Evolutionary conservation across 2,329 filamentous ascomycete species (phyloP).

Genomic region (Exserohilum turcica): DNA sequence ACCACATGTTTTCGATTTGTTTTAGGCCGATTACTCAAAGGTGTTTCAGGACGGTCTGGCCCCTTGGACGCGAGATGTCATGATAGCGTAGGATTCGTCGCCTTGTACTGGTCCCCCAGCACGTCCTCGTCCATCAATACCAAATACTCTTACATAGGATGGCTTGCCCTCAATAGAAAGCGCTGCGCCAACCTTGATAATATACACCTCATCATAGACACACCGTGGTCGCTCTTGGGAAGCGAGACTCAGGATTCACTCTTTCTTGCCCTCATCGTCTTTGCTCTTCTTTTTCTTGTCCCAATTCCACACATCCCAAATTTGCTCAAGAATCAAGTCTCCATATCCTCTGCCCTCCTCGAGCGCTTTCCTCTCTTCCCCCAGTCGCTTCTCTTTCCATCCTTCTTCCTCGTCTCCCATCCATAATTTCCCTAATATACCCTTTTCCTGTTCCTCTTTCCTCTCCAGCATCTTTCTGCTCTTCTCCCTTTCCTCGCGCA

Average conservation of each 20-base stretch:
- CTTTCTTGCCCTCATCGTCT: constrained; percentile 26
- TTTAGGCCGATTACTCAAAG: background rate
- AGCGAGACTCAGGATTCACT: constrained; percentile 9
- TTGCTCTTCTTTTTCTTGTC: constrained; percentile 43
- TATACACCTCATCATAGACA: constrained; percentile 7
- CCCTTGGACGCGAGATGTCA: background rate
- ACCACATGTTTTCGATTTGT: background rate
- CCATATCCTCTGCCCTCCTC: constrained; percentile 50
- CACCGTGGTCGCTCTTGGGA: background rate
- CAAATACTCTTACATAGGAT: background rate
- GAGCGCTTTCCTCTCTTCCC: constrained; percentile 51
- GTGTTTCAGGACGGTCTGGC: background rate
- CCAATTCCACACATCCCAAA: constrained; percentile 56
- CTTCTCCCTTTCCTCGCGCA: constrained; percentile 50
- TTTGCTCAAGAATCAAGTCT: constrained; percentile 53
- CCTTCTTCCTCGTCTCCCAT: constrained; percentile 50
- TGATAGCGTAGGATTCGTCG: background rate
- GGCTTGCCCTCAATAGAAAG: background rate
- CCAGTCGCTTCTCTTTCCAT: constrained; percentile 53
- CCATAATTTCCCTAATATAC: constrained; percentile 44
- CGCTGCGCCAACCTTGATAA: background rate
- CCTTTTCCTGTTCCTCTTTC: constrained; percentile 25
- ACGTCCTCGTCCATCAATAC: background rate
- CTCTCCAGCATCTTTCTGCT: constrained; percentile 36
- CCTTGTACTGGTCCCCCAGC: background rate